Conservation (phyloP, 2,329 filamentous ascomycete genomes). For the Pezizomycotina sp. region DNA sequence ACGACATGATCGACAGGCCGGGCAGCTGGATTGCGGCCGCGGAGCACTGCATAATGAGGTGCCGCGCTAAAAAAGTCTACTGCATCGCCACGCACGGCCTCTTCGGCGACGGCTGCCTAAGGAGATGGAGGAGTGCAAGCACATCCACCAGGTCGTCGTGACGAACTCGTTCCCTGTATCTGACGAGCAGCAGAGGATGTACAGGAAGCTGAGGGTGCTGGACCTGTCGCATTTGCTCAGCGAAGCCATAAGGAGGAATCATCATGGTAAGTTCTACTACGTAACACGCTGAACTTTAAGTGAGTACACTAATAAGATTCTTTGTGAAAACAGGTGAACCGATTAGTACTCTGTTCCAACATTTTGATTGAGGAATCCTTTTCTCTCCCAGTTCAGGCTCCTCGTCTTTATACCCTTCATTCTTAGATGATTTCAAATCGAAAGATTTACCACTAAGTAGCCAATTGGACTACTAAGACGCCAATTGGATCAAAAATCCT, state of each 20-base stretch:
- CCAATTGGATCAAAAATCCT: no score
- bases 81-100: constrained; percentile 95
- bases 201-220: constrained; percentile 72
- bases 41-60: constrained; percentile 87
- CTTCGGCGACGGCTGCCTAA: constrained; percentile 77
- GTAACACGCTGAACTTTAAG: constrained; percentile 24
- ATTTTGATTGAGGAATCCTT: no score
- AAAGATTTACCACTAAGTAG: no score
- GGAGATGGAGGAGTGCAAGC: constrained; percentile 79
- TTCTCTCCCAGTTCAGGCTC: no score
- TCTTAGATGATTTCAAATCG: no score
- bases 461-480: no score
- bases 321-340: constrained; percentile 26
- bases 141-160: constrained; percentile 66
- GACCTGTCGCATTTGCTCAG: constrained; percentile 76
- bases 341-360: constrained; percentile 47
- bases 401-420: no score
- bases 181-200: constrained; percentile 50
- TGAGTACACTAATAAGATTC: constrained; percentile 12
- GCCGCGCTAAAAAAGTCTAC: constrained; percentile 81
- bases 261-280: constrained; percentile 75
- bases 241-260: constrained; percentile 87
- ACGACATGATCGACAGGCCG: constrained; percentile 98
- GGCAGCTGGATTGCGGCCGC: constrained; percentile 95
- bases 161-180: constrained; percentile 94